Percentiles rank a stretch among this genome's conserved stretches.
Conservation (phyloP, 805 yeast genomes). For the Lipomyces kockii region DNA sequence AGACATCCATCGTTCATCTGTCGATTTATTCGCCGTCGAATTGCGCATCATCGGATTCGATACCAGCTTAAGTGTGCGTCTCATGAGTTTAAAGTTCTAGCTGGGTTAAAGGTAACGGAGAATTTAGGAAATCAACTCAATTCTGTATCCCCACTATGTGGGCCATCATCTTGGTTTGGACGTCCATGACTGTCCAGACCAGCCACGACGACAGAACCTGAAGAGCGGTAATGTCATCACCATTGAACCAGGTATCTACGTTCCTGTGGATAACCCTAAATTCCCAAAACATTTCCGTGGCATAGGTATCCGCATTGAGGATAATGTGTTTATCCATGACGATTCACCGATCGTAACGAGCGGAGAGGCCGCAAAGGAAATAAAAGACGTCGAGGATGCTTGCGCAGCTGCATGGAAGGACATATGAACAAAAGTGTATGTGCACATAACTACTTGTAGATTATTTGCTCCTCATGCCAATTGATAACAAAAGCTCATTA, state of each 20-base stretch:
- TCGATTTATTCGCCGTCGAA: conserved; percentile 61
- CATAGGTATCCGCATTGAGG: conserved; percentile 94
- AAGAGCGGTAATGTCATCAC: conserved; percentile 82
- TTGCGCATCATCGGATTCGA: conserved; percentile 73
- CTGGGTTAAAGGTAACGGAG: neutral
- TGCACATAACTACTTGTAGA: neutral
- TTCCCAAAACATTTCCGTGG: conserved; percentile 85
- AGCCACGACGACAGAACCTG: conserved; percentile 60
- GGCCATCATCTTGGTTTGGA: conserved; percentile 94
- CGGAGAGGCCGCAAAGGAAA: conserved; percentile 82
- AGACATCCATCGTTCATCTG: conserved; percentile 76
- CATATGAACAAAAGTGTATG: neutral
- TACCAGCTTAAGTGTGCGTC: neutral
- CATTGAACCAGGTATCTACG: conserved; percentile 93
- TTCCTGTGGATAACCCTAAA: conserved; percentile 65
- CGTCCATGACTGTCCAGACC: conserved; percentile 71
- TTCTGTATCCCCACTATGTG: conserved; percentile 87
- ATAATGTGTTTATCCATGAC: conserved; percentile 81
- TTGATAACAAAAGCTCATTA: neutral
- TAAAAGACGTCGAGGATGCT: conserved; percentile 79
- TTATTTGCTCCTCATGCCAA: neutral
- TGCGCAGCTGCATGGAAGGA: conserved; percentile 51
- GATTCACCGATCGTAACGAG: conserved; percentile 63
- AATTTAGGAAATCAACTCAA: conserved; percentile 27
- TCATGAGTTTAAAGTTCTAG: neutral